phyloP scores from a whole-genome alignment of 495 filamentous ascomycete species.

The Talaromyces trachyspermus region DNA sequence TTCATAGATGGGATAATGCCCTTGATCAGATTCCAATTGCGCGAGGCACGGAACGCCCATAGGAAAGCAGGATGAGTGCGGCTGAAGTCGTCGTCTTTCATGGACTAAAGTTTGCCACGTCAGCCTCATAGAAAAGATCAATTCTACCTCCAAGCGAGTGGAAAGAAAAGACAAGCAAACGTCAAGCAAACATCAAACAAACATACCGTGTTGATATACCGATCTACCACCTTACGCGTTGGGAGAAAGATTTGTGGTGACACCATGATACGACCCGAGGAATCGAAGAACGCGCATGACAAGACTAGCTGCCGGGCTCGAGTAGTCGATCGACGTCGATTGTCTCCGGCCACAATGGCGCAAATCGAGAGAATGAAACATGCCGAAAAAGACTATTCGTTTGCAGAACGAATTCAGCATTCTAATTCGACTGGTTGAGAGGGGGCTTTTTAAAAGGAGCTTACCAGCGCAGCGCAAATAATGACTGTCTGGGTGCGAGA shows the following conservation, averaged over 20 bases:
- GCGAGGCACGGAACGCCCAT: conserved; percentile 76
- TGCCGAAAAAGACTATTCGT: conserved; percentile 47
- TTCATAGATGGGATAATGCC: conserved; percentile 64
- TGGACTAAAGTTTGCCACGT: conserved; percentile 36
- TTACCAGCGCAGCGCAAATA: conserved; percentile 57
- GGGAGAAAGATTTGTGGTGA: conserved; percentile 76
- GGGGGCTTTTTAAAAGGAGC: conserved; percentile 13
- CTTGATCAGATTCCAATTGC: conserved; percentile 63
- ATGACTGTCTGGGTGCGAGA: conserved; percentile 54
- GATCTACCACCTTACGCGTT: conserved; percentile 68
- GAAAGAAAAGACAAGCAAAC: too few species aligned
- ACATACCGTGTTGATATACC: conserved; percentile 61
- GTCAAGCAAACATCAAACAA: too few species aligned
- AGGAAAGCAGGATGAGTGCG: conserved; percentile 74
- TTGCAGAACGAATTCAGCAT: not conserved
- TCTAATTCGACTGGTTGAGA: too few species aligned
- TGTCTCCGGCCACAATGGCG: conserved; percentile 49
- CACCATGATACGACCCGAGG: conserved; percentile 67
- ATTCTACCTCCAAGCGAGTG: not conserved
- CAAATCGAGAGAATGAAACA: conserved; percentile 52
- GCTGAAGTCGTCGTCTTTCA: conserved; percentile 65
- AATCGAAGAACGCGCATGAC: conserved; percentile 69
- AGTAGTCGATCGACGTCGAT: conserved; percentile 46
- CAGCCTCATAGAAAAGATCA: too few species aligned
- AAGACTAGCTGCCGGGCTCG: conserved; percentile 74